These are phyloP conservation scores for Echria macrotheca DNA, from an alignment of 495 filamentous ascomycete genomes.

Conservation along the genomic window DNA sequence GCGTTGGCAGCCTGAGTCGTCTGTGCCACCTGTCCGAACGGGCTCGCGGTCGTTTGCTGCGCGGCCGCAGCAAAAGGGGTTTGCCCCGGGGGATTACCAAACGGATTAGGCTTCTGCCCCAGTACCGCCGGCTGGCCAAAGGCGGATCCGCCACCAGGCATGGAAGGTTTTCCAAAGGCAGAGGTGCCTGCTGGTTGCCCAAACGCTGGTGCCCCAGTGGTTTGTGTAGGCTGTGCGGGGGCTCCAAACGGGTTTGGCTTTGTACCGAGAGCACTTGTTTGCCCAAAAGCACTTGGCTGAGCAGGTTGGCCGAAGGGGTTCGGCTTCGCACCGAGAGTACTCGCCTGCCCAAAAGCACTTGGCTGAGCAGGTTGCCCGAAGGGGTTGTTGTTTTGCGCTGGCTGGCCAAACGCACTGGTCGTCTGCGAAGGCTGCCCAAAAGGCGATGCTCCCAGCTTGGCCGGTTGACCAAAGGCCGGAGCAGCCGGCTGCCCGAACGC, in stretches of 20 bases:
- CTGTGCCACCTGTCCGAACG: conserved; percentile 19
- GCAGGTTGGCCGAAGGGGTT: conserved; percentile 38
- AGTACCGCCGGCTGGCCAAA: conserved; percentile 27
- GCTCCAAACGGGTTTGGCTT: conserved; percentile 37
- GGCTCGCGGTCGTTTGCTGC: conserved; percentile 3
- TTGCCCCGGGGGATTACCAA: conserved; percentile 16
- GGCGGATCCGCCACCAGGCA: conserved; percentile 13
- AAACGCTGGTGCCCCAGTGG: conserved; percentile 19
- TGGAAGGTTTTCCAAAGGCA: conserved; percentile 27
- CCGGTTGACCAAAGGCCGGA: no score
- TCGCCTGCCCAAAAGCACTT: conserved; percentile 41
- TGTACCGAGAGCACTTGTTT: conserved; percentile 36
- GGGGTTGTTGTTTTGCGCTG: conserved; percentile 17
- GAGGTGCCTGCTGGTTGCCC: conserved; percentile 23
- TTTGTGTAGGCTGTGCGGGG: conserved; percentile 28
- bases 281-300: conserved; percentile 37
- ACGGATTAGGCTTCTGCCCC: conserved; percentile 22
- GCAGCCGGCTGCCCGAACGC: no score
- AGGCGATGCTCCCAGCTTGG: no score
- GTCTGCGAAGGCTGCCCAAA: no score
- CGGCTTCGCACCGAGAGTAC: conserved; percentile 33
- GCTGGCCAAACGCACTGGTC: not conserved
- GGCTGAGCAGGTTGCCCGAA: conserved; percentile 35
- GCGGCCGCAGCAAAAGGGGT: conserved; percentile 18
- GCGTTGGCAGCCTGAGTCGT: not conserved